Conservation (phyloP, 75 land plant genomes). For the Pinus tabuliformis region DNA sequence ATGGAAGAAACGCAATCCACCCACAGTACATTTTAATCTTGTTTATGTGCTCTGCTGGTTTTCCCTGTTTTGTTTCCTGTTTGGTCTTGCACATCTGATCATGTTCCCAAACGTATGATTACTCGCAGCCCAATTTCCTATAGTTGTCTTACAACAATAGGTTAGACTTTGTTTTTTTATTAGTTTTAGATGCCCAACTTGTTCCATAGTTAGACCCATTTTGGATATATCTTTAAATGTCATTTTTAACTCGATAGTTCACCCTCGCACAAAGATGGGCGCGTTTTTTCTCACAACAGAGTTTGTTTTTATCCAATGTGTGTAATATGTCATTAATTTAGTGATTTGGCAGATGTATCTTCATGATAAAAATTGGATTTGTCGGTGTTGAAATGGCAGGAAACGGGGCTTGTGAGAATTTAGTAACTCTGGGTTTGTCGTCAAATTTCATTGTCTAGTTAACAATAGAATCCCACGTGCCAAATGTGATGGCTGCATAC, state of each 20-base stretch:
- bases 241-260: not conserved
- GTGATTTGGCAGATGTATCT: not conserved
- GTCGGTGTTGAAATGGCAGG: conserved; percentile 21
- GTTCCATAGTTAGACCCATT: not conserved
- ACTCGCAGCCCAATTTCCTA: too few relatives aligned
- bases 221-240: not conserved
- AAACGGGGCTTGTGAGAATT: conserved; percentile 69
- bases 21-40: too few relatives aligned
- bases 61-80: too few relatives aligned
- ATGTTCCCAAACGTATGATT: too few relatives aligned
- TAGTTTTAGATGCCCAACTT: not conserved
- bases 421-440: conserved; percentile 51
- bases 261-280: not conserved
- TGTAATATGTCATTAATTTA: not conserved
- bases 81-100: too few relatives aligned
- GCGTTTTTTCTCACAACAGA: too few relatives aligned
- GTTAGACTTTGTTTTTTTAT: not conserved
- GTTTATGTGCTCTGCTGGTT: too few relatives aligned
- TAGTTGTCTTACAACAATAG: too few relatives aligned
- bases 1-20: too few relatives aligned
- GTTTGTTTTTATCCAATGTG: not conserved
- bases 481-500: conserved; percentile 42
- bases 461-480: conserved; percentile 27
- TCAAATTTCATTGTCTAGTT: conserved; percentile 62
- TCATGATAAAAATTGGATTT: too few relatives aligned